These are phyloP conservation scores for Citrus mangshanensis DNA, from an alignment of 345 rosid genomes.

Conservation along the genomic window DNA sequence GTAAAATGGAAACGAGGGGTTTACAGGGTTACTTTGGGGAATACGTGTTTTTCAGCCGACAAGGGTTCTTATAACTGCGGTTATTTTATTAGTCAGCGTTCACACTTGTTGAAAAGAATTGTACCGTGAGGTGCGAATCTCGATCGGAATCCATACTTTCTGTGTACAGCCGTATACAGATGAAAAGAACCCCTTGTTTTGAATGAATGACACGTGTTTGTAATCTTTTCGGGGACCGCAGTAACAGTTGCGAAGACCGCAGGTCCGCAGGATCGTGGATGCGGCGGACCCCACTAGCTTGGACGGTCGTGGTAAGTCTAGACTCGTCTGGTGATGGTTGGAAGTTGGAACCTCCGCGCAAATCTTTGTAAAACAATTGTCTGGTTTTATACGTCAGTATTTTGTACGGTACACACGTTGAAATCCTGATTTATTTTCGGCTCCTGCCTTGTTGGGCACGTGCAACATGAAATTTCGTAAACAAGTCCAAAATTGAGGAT, in stretches of 20 bases:
- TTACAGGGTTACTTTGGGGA: conserved; percentile 16
- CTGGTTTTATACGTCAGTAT: not conserved
- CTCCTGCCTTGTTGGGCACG: not conserved
- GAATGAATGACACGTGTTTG: not conserved
- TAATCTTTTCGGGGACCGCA: not conserved
- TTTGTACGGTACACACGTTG: not conserved
- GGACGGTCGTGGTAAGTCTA: conserved; percentile 27
- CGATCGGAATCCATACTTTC: not conserved
- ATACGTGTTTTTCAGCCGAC: not conserved
- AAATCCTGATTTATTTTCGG: not conserved
- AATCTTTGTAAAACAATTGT: not conserved
- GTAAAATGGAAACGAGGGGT: not conserved
- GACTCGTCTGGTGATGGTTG: conserved; percentile 8
- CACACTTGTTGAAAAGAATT: not conserved
- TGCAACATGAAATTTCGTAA: not conserved
- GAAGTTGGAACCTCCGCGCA: not conserved
- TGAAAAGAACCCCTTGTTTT: conserved; percentile 10
- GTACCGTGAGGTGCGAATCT: not conserved
- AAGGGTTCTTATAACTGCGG: not conserved
- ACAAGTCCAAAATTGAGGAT: not conserved
- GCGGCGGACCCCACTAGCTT: not conserved
- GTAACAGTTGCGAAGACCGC: not conserved
- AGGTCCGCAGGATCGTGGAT: not conserved
- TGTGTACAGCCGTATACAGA: not conserved
- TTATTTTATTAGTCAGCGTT: not conserved